Conservation (phyloP, 2,329 filamentous ascomycete species). For the Fusarium armeniacum region DNA sequence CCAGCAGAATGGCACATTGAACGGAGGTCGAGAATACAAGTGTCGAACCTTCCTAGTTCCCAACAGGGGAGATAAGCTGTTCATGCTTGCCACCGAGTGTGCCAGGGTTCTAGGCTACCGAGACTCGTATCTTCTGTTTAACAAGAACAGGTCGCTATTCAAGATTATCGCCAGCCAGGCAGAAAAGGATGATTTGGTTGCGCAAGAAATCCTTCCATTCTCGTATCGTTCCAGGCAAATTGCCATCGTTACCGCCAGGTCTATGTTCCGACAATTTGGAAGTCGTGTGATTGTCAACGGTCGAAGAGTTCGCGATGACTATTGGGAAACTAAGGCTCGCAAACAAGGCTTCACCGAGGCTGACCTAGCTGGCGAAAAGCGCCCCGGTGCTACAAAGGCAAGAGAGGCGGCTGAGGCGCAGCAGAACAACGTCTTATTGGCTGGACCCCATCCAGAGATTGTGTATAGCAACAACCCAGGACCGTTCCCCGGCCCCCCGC, state of each 20-base stretch:
- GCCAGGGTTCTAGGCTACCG: conserved; percentile 93
- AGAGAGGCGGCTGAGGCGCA: conserved; percentile 82
- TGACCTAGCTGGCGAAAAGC: conserved; percentile 94
- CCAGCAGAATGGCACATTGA: conserved; percentile 82
- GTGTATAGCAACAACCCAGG: conserved; percentile 83
- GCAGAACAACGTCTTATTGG: conserved; percentile 69
- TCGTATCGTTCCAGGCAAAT: conserved; percentile 99
- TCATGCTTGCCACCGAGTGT: conserved; percentile 99
- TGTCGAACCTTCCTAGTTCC: conserved; percentile 95
- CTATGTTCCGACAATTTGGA: conserved; percentile 99
- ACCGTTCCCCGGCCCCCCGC: conserved; percentile 75
- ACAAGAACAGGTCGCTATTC: conserved; percentile 95
- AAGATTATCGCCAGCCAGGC: conserved; percentile 98
- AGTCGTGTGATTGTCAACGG: conserved; percentile 93
- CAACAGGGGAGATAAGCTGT: conserved; percentile 90
- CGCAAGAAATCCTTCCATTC: conserved; percentile 95
- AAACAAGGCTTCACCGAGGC: conserved; percentile 99
- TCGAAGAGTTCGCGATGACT: conserved; percentile 93
- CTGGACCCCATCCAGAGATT: conserved; percentile 84
- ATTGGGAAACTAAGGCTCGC: conserved; percentile 96
- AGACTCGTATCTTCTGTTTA: conserved; percentile 98
- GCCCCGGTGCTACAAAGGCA: conserved; percentile 90
- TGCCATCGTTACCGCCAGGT: conserved; percentile 95
- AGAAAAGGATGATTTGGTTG: conserved; percentile 96
- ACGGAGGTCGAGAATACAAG: conserved; percentile 87